Evolutionary conservation across 257 asterid genomes (phyloP).

Genomic region (Lantana camara): DNA sequence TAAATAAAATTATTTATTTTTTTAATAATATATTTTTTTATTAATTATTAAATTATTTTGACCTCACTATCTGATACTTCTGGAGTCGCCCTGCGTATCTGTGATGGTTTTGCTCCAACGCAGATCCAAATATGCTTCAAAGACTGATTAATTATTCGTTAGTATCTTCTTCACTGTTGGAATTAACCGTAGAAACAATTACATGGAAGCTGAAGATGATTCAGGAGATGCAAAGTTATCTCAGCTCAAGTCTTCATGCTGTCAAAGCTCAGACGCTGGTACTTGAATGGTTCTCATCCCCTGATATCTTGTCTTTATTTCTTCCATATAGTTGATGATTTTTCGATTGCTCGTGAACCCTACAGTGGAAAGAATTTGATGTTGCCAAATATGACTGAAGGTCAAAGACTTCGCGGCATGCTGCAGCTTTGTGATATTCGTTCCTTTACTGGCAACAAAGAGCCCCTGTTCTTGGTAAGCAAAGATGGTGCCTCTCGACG

Average conservation of each 20-base stretch:
- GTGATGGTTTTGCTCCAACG: too few relatives aligned
- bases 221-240: slow-evolving; percentile 46
- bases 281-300: slow-evolving; percentile 43
- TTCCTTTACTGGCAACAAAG: slow-evolving; percentile 35
- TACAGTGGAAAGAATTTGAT: slow-evolving; percentile 55
- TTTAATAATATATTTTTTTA: too few relatives aligned
- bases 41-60: too few relatives aligned
- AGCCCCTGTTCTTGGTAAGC: slow-evolving; percentile 56
- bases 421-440: slow-evolving; percentile 39
- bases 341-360: slow-evolving; percentile 4
- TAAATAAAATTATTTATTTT: too few relatives aligned
- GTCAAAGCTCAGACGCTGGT: slow-evolving; percentile 56
- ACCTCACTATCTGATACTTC: too few relatives aligned
- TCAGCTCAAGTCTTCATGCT: slow-evolving; percentile 57
- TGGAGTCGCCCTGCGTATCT: too few relatives aligned
- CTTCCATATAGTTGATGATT: not conserved
- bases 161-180: slow-evolving; percentile 6
- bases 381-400: slow-evolving; percentile 39
- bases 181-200: slow-evolving; percentile 34
- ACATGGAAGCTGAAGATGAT: slow-evolving; percentile 60
- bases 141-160: too few relatives aligned
- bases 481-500: too few relatives aligned
- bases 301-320: too few relatives aligned
- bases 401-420: slow-evolving; percentile 6
- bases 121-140: too few relatives aligned